Percentiles rank a stretch among this genome's conserved stretches.
Conservation (phyloP, 2,329 filamentous ascomycete species). For the Diaporthe citriasiana region DNA sequence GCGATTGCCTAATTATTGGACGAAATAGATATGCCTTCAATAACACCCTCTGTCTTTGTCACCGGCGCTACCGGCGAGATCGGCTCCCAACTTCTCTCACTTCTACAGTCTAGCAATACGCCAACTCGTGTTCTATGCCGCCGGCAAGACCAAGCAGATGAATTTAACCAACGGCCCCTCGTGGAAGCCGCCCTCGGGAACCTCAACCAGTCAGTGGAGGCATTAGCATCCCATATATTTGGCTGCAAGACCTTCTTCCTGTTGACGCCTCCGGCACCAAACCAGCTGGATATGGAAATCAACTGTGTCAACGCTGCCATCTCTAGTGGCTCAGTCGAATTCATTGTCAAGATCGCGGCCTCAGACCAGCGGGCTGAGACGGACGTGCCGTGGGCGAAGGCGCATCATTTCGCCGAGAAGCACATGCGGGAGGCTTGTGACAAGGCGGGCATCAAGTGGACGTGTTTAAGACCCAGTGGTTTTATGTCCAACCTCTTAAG, state of each 20-base stretch:
- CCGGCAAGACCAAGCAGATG: slow-evolving; percentile 25
- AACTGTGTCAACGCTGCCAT: slow-evolving; percentile 26
- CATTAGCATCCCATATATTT: slow-evolving; percentile 12
- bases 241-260: slow-evolving; percentile 36
- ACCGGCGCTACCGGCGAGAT: slow-evolving; percentile 34
- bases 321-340: slow-evolving; percentile 1
- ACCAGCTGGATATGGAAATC: slow-evolving; percentile 24
- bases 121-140: slow-evolving; percentile 21
- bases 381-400: slow-evolving; percentile 30
- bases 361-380: slow-evolving; percentile 1
- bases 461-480: slow-evolving; percentile 8
- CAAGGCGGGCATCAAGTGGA: slow-evolving; percentile 12
- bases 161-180: slow-evolving; percentile 1
- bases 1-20: neutral
- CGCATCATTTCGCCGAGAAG: slow-evolving; percentile 18
- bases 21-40: neutral
- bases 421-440: slow-evolving; percentile 24
- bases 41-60: slow-evolving; percentile 11
- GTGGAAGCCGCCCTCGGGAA: slow-evolving; percentile 31
- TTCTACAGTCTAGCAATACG: slow-evolving; percentile 5
- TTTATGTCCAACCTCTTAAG: slow-evolving; percentile 29
- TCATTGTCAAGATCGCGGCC: slow-evolving; percentile 34
- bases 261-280: neutral
- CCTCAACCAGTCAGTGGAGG: neutral
- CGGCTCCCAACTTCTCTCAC: slow-evolving; percentile 8